Base-by-base conservation (phyloP, 352 stramenopile genomes). In the Phytophthora aleatoria region DNA sequence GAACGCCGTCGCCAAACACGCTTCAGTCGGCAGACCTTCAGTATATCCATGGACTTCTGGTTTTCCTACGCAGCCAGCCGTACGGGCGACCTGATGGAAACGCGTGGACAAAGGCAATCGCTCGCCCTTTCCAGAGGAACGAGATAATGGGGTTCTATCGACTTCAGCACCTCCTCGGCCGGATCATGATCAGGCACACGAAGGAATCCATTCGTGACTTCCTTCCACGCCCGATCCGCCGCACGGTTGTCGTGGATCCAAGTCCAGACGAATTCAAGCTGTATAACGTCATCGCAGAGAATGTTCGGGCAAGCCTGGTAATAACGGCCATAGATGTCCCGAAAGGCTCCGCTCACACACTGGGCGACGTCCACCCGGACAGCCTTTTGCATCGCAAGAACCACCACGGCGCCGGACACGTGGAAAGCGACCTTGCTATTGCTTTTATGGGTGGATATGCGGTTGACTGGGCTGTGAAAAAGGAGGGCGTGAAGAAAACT, bases 111-210 rank as follows among this genome's bases (percentile, higher is more conserved):
- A 90, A 89, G 44, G 81, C 83, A 15, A 90, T 94, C 31, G 79
- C 81, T 15, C 52, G 51, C 33, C 85, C 85, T n/a, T 94, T 94
- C 38, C 81, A 94, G 48, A 59, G 61, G 2, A 77, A 85, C 30
- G 61, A 83, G 0, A 38, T 56, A 3, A 62, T 78, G 9, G 84
- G 69, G 0, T 90, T 85, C 31, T 61, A 89, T 20, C 85, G 91
- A 5, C 52, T 98, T 1, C 77, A 85, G 49, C 78, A 88, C 30
- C 53, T 98, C 9, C 61, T 98, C 5, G 87, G 81, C 33, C 76
- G 87, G 24, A 84, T 98, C 16, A 99, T 98, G 96, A 81, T 98
- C 26, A 80, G 96, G 2, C 94, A 99, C 69, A 98, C 92, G 3
- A 98, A 98, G 55, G 61, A 77, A 3, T 96, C 97, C 31, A 85